Conservation (phyloP, 305 asterid genomes). For the Fraxinus baroniana region DNA sequence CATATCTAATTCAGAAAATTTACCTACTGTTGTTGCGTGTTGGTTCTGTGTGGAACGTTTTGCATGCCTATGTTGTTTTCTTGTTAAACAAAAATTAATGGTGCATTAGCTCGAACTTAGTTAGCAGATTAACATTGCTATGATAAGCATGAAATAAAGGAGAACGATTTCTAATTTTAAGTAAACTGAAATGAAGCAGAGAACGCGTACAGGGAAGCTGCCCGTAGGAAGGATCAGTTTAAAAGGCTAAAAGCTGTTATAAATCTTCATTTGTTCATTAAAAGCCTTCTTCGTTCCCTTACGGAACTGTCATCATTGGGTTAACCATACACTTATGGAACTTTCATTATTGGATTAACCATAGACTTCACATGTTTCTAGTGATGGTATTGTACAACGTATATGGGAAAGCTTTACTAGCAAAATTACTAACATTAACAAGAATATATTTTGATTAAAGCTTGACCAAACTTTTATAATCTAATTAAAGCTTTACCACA, state of each 20-base stretch:
- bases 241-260: background rate
- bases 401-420: background rate
- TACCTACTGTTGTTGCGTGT: background rate
- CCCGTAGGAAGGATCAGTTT: background rate
- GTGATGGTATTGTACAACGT: background rate
- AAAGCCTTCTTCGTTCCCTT: background rate
- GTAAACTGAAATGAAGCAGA: background rate
- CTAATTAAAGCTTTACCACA: background rate
- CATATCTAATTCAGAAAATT: background rate
- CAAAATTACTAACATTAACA: background rate
- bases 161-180: background rate
- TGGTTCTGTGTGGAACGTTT: slow-evolving; percentile 1
- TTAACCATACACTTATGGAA: background rate
- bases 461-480: background rate
- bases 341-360: background rate
- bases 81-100: background rate
- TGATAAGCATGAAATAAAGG: background rate
- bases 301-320: background rate
- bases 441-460: background rate
- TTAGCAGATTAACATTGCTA: background rate
- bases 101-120: background rate
- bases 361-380: background rate
- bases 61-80: background rate
- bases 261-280: background rate
- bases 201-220: background rate